Percentiles rank a stretch among this genome's conserved stretches.
These are phyloP conservation scores for Saturnispora bothae DNA, from an alignment of 805 yeast species.

Conservation along the genomic window DNA sequence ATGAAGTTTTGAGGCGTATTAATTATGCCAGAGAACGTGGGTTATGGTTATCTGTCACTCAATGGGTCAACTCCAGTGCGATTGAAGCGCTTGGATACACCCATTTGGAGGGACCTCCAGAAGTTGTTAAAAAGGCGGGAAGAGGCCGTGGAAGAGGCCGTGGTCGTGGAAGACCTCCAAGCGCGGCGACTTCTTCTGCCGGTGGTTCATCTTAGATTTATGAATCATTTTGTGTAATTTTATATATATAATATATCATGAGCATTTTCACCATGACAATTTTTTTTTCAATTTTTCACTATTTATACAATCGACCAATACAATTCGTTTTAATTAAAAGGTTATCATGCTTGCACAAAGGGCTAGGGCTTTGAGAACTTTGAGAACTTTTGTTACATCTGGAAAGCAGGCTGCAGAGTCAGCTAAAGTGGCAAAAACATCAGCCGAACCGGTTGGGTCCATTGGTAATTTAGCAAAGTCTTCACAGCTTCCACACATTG, in stretches of 20 bases:
- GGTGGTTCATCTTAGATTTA: too few relatives aligned
- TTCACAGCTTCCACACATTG: constrained; percentile 27
- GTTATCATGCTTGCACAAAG: background rate
- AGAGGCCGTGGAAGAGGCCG: constrained; percentile 10
- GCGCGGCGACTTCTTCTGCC: background rate
- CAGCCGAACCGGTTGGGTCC: too few relatives aligned
- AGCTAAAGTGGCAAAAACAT: background rate
- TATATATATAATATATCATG: too few relatives aligned
- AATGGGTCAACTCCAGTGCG: constrained; percentile 57
- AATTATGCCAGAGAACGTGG: constrained; percentile 11
- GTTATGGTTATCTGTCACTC: constrained; percentile 28
- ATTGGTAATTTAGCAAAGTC: constrained; percentile 21
- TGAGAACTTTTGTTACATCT: constrained; percentile 1
- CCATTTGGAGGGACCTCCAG: constrained; percentile 42
- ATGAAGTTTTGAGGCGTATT: constrained; percentile 17
- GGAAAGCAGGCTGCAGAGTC: background rate
- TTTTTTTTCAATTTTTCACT: background rate
- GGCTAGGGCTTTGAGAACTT: background rate
- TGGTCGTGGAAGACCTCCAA: constrained; percentile 3
- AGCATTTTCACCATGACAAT: constrained; percentile 2
- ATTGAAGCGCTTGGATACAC: constrained; percentile 38
- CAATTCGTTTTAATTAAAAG: background rate
- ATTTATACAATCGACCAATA: background rate
- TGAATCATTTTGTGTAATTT: too few relatives aligned
- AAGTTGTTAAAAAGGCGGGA: constrained; percentile 12